These are phyloP conservation scores for Rhexocercosporidium sp. DNA, from an alignment of 2,329 filamentous ascomycete genomes.

Conservation along the genomic window DNA sequence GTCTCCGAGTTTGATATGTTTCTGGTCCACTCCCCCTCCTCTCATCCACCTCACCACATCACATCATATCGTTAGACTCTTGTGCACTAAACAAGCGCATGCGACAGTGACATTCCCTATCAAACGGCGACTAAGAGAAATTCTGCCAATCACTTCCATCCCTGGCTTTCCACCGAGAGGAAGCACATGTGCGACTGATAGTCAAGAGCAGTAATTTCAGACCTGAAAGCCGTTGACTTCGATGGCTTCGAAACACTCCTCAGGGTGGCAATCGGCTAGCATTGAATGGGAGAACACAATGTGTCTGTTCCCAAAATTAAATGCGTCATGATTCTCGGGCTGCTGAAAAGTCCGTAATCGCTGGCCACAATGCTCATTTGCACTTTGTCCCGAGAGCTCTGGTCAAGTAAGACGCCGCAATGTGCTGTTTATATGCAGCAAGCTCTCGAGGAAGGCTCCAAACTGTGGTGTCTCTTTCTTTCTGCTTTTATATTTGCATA, in stretches of 20 bases:
- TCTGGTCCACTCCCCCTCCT: background rate
- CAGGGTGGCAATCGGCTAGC: background rate
- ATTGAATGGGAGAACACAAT: no score
- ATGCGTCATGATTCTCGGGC: no score
- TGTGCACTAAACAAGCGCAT: background rate
- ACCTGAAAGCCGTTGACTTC: background rate
- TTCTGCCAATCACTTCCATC: background rate
- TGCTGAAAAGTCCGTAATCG: no score
- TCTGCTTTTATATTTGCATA: no score
- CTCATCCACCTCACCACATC: no score
- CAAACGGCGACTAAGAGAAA: background rate
- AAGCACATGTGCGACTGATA: background rate
- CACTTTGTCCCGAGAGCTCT: background rate
- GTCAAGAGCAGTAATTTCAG: background rate
- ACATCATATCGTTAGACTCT: background rate
- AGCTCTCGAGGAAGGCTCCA: background rate
- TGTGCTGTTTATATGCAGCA: background rate
- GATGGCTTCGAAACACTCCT: background rate
- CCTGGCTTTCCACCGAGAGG: background rate
- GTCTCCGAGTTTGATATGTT: background rate
- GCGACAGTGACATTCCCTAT: background rate
- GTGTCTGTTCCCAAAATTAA: no score
- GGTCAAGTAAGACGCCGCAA: background rate
- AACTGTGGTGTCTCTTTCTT: background rate
- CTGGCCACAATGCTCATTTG: background rate